Evolutionary conservation across 2,329 filamentous ascomycete genomes (phyloP).

Genomic region (Neofusicoccum cordaticola): DNA sequence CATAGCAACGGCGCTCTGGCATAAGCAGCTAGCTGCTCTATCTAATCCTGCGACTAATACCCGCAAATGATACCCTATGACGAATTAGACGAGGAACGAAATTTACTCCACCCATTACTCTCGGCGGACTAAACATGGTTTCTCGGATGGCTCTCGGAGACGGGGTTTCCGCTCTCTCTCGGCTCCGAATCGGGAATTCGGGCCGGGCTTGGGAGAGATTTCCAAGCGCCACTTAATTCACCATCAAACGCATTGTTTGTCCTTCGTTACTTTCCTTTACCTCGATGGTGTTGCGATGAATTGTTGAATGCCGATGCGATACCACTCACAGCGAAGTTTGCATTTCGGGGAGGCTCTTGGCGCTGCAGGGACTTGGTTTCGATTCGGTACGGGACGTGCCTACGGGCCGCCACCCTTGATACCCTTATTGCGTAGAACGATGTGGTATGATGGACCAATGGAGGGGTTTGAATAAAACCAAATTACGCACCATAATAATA

Average conservation of each 20-base stretch:
- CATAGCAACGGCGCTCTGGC: constrained; percentile 7
- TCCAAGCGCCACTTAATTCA: not conserved
- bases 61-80: constrained; percentile 4
- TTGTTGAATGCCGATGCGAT: constrained; percentile 18
- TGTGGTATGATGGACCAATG: not conserved
- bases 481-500: not conserved
- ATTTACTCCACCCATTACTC: not conserved
- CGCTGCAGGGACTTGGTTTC: constrained; percentile 16
- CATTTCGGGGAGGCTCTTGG: not conserved
- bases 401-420: not conserved
- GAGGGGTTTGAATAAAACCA: not conserved
- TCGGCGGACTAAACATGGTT: not conserved
- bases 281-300: constrained; percentile 21
- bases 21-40: not conserved
- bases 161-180: not conserved
- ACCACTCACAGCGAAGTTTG: not conserved
- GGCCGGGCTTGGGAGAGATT: not conserved
- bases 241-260: not conserved
- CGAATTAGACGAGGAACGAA: not conserved
- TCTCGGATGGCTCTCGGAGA: not conserved
- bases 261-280: constrained; percentile 19
- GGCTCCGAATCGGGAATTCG: not conserved
- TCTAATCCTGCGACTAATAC: not conserved
- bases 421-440: not conserved
- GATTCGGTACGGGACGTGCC: not conserved